phyloP scores from a whole-genome alignment of 305 asterid genomes.

The Fraxinus nigra region DNA sequence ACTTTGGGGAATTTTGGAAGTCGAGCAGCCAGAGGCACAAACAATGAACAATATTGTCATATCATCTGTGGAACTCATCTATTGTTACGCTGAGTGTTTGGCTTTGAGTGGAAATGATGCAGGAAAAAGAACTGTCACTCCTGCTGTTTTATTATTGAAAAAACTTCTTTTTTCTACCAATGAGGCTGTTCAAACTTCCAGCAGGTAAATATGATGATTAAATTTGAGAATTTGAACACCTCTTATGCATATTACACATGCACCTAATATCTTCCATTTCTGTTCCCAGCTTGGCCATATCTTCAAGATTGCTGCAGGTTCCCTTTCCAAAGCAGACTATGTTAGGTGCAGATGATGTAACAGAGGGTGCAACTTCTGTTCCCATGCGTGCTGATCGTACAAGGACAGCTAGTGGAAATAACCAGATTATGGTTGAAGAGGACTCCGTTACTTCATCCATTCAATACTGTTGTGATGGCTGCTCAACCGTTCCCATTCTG shows the following conservation, averaged over 20 bases:
- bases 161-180: conserved; percentile 77
- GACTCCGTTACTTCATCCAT: conserved; percentile 94
- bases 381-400: conserved; percentile 63
- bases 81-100: conserved; percentile 94
- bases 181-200: conserved; percentile 97
- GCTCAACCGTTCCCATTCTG: conserved; percentile 96
- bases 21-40: conserved; percentile 93
- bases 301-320: conserved; percentile 98
- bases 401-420: conserved; percentile 57
- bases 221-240: conserved; percentile 12
- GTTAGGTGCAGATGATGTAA: conserved; percentile 76
- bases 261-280: conserved; percentile 28
- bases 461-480: conserved; percentile 98
- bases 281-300: conserved; percentile 88
- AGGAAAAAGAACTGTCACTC: conserved; percentile 61
- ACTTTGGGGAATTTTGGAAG: conserved; percentile 97
- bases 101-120: conserved; percentile 73
- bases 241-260: conserved; percentile 13
- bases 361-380: conserved; percentile 57
- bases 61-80: conserved; percentile 85
- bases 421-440: conserved; percentile 81
- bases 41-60: conserved; percentile 95
- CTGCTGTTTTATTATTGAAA: conserved; percentile 85
- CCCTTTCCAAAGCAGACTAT: conserved; percentile 99
- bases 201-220: conserved; percentile 62